These are phyloP conservation scores for Geranium brycei DNA, from an alignment of 345 rosid genomes.

Conservation along the genomic window DNA sequence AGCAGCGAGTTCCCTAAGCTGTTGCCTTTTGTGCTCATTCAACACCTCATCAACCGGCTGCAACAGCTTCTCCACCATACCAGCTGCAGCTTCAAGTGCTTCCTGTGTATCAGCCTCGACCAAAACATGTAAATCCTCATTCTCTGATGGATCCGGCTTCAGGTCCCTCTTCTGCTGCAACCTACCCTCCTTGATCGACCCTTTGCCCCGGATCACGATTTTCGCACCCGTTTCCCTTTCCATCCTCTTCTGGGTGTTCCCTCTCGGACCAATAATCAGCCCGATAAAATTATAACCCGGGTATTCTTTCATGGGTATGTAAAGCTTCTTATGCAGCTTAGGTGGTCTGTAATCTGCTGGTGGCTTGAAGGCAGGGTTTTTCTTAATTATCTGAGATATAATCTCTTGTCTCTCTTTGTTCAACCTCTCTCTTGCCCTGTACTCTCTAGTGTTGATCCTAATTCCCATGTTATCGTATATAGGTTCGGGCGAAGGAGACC, in stretches of 20 bases:
- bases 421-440: constrained; percentile 77
- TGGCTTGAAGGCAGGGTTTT: constrained; percentile 88
- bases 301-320: constrained; percentile 84
- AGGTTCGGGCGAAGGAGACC: constrained; percentile 97
- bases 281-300: constrained; percentile 92
- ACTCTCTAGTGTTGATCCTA: constrained; percentile 80
- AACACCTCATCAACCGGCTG: constrained; percentile 96
- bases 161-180: constrained; percentile 85
- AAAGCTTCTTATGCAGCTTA: constrained; percentile 91
- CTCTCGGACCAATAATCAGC: constrained; percentile 88
- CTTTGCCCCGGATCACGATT: constrained; percentile 92
- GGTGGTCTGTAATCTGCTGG: constrained; percentile 96
- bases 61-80: constrained; percentile 90
- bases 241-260: constrained; percentile 98
- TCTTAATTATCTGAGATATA: constrained; percentile 75
- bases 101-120: constrained; percentile 95
- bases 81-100: constrained; percentile 85
- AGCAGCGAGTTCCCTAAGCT: constrained; percentile 89
- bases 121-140: constrained; percentile 95
- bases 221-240: constrained; percentile 94
- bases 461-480: constrained; percentile 88
- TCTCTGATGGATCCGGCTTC: constrained; percentile 85
- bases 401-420: constrained; percentile 86
- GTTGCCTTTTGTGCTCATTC: constrained; percentile 98
- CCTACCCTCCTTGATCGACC: constrained; percentile 88